Evolutionary conservation across 192 early-diverging fungal genomes (phyloP), one percentile per base, ranked within the genome.

Genomic region (Obelidium mucronatum): DNA sequence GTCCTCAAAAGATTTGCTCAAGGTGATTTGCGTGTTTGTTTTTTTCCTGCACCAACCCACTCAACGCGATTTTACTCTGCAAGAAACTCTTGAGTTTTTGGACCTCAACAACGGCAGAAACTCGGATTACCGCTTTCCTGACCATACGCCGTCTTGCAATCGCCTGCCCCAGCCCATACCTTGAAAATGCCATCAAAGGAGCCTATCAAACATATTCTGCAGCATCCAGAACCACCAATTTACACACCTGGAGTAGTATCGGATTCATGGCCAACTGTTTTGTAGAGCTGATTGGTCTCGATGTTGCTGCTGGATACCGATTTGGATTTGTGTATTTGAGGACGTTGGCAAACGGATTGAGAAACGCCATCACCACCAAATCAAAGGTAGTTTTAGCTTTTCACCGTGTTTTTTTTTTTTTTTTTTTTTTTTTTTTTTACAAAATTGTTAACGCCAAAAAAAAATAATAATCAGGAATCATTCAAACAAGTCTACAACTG

Each of bases 401-500:
- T 33, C n/a, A 15, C 48, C 58, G 0, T 52, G 42, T 2, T 83
- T 83, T 40, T 24, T 30, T 17, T 28, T 75, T 58, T 3, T 24
- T 64, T 2, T 39, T 26, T 19, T 11, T 52, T 60, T 62, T 37
- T 4, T 24, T 36, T 33, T 42, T 17, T 73, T 40, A 66, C 40
- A 88, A 26, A 60, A n/a, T n/a, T 52, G 13, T 15, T 15, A 52
- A 13, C 51, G 51, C 51, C 44, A 48, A 30, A 59, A 22, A 8
- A 11, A 33, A 30, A 19, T 44, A 22, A 68, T 59, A n/a, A 8
- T 5, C 72, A 74, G 72, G 88, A 96, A 76, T 91, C 91, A 2
- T 96, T 91, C 89, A 94, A 93, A 64, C 78, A 89, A 6, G 94
- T 99, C 48, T 97, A 97, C 87, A 95, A 95, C 87, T 99, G 97